Percentiles rank a stretch among this genome's conserved stretches.
These are phyloP conservation scores for Mycena polygramma DNA, from an alignment of 768 basidiomycete species.

Conservation along the genomic window DNA sequence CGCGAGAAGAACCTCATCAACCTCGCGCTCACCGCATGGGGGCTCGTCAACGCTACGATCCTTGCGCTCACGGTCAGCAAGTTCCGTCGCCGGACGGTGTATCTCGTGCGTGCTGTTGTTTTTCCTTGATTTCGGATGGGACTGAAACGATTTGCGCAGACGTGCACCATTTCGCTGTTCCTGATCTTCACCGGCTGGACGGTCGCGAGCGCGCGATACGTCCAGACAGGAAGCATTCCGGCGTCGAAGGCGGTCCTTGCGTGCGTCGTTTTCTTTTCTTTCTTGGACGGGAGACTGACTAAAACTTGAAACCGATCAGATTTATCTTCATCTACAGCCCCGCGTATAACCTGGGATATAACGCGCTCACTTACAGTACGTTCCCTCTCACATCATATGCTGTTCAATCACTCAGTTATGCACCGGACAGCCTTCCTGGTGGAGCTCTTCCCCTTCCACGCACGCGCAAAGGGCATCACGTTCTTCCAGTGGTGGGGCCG, in stretches of 20 bases:
- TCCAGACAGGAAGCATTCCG: conserved; percentile 54
- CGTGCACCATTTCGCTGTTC: conserved; percentile 61
- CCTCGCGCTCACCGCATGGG: conserved; percentile 66
- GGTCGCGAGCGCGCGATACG: conserved; percentile 63
- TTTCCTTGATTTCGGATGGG: too few species aligned
- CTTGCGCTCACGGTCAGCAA: conserved; percentile 63
- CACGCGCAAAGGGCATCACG: conserved; percentile 71
- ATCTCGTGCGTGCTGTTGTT: conserved; percentile 53
- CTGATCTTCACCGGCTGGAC: conserved; percentile 68
- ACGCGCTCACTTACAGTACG: conserved; percentile 69
- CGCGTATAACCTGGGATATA: conserved; percentile 67
- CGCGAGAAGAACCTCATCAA: conserved; percentile 70
- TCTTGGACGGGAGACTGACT: too few species aligned
- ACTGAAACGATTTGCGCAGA: conserved; percentile 40
- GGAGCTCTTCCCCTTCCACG: conserved; percentile 77
- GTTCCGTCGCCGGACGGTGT: conserved; percentile 62
- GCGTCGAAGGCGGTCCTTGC: conserved; percentile 65
- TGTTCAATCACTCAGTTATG: too few species aligned
- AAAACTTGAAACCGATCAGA: conserved; percentile 40
- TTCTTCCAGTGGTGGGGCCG: conserved; percentile 72
- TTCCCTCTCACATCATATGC: background rate
- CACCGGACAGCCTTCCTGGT: conserved; percentile 65
- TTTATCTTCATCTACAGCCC: conserved; percentile 72
- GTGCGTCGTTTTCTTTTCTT: conserved; percentile 44
- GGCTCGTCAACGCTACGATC: conserved; percentile 64